Evolutionary conservation across 2,329 filamentous ascomycete species (phyloP), one percentile per base, ranked within the genome.

Genomic region (Acrodontium crateriforme): DNA sequence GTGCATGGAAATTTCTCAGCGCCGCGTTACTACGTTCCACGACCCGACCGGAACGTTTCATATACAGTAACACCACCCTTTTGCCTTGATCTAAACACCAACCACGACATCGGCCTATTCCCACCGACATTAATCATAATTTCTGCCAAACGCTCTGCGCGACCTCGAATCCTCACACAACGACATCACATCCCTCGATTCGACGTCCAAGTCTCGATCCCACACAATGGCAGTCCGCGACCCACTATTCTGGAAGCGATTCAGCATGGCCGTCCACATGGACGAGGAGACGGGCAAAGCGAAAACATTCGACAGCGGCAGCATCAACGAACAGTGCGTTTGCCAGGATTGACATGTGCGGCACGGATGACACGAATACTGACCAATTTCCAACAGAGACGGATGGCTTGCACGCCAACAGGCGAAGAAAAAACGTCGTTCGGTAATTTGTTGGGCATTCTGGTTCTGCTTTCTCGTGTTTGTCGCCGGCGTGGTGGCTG

Each of bases 221-320:
- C n/a, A n/a, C 16, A 28, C 21, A 32, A 67, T 67, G 63, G 57
- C 59, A n/a, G 54, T 66, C 32, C 62, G 60, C 36, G 69, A 74
- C 42, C 68, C 68, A 14, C 59, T 56, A 26, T 74, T 73, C 53
- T 74, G 69, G 69, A 60, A 62, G 31, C 64, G 69, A 41, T 73
- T 73, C 55, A 69, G 64, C 34, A 49, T 58, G 27, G 69, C 69
- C 19, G 65, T 71, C 1, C 69, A 71, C 44, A 49, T 59, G 28
- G 65, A 71, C 38, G 68, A 71, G 41, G 58, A 64, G 38, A 31
- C n/a, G n/a, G n/a, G n/a, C n/a, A n/a, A 35, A 10, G 20, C 20
- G 4, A 22, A 10, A 4, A 22, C n/a, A 22, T 22, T 12, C 20
- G 20, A 10, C 4, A 22, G 8, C 20, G 8, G 13, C 8, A 12